Conservation (phyloP, 2,329 filamentous ascomycete species). For the Didymella pomorum region DNA sequence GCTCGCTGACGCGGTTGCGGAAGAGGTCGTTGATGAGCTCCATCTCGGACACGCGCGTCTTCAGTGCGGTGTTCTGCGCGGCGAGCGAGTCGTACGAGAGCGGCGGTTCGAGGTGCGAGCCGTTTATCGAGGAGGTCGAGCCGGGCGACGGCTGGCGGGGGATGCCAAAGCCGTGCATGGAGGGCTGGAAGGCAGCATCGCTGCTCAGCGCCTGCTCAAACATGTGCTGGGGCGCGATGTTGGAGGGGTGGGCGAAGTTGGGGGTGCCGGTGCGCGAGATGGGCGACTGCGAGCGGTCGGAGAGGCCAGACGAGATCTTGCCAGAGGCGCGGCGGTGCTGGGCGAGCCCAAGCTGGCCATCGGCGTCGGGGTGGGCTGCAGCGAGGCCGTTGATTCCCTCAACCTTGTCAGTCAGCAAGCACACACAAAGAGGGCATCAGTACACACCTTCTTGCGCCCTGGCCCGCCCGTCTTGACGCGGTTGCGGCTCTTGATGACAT, state of each 20-base stretch:
- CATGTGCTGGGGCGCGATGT: conserved; percentile 76
- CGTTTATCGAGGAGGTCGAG: conserved; percentile 64
- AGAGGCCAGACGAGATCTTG: conserved; percentile 74
- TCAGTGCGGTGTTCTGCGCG: conserved; percentile 83
- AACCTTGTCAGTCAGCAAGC: conserved; percentile 22
- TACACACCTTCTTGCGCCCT: conserved; percentile 80
- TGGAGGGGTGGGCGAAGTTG: conserved; percentile 69
- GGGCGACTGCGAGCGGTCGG: conserved; percentile 78
- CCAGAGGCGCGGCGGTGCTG: conserved; percentile 72
- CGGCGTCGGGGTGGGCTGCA: conserved; percentile 63
- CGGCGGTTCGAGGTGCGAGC: conserved; percentile 71
- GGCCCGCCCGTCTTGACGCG: conserved; percentile 89
- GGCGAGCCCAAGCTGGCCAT: conserved; percentile 63
- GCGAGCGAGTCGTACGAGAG: conserved; percentile 83
- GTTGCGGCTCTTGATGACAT: conserved; percentile 99
- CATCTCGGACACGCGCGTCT: conserved; percentile 92
- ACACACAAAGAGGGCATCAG: too few relatives aligned
- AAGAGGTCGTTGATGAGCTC: conserved; percentile 88
- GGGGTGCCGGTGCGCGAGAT: conserved; percentile 82
- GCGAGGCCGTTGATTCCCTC: conserved; percentile 63
- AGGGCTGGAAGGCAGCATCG: conserved; percentile 69
- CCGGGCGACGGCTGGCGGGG: conserved; percentile 64
- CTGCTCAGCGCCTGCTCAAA: conserved; percentile 79
- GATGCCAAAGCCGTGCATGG: conserved; percentile 50
- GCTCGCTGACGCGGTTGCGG: conserved; percentile 71